These are phyloP conservation scores for Strigomonas culicis DNA, from an alignment of 208 protist genomes.

Conservation along the genomic window DNA sequence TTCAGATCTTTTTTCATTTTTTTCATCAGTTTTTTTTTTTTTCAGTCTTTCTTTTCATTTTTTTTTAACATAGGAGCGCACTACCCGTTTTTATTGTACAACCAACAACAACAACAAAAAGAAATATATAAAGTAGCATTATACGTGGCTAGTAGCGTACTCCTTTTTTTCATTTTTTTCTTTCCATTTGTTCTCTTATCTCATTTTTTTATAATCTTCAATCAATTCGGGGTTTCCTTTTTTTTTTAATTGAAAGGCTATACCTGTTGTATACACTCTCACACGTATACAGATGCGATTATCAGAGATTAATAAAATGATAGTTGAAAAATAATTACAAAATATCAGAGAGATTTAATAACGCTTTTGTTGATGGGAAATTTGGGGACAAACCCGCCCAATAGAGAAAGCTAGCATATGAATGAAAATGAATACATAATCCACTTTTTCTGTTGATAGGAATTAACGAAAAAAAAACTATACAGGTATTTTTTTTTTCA, in stretches of 20 bases:
- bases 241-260: background rate
- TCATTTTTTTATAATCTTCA: background rate
- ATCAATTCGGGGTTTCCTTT: background rate
- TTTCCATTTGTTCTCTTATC: background rate
- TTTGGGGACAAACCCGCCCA: too few relatives aligned
- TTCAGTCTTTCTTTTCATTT: background rate
- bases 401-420: too few relatives aligned
- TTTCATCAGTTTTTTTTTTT: background rate
- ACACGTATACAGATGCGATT: background rate
- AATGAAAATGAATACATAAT: too few relatives aligned
- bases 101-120: too few relatives aligned
- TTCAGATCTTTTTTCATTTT: constrained; percentile 8
- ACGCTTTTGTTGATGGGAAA: too few relatives aligned
- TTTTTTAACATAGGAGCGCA: background rate
- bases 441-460: too few relatives aligned
- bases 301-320: background rate
- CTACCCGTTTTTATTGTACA: background rate
- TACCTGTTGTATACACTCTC: background rate
- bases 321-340: background rate
- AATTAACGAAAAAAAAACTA: too few relatives aligned
- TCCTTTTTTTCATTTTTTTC: background rate
- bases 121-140: background rate
- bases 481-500: too few relatives aligned
- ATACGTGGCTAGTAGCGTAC: background rate
- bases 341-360: background rate